phyloP scores from a whole-genome alignment of 2,329 filamentous ascomycete genomes.

The Lomentospora prolificans region DNA sequence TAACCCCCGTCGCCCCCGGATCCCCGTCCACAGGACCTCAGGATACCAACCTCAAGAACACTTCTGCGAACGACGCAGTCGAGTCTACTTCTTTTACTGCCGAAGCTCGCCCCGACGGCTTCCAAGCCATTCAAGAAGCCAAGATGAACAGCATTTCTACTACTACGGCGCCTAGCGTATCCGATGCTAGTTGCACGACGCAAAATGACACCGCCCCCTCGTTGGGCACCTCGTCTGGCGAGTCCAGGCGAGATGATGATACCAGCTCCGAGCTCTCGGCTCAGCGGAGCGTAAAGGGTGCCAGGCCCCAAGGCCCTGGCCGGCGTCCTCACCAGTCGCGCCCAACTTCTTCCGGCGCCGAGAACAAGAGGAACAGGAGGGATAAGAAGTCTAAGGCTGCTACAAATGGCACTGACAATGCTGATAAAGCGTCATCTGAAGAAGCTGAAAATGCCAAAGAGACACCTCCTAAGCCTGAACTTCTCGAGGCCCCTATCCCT shows the following conservation, averaged over 20 bases:
- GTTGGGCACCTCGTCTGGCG: constrained; percentile 3
- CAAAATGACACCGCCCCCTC: constrained; percentile 7
- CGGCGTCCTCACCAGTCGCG: constrained; percentile 7
- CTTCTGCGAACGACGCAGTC: not conserved
- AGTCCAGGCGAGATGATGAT: constrained; percentile 7
- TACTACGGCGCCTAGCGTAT: constrained; percentile 5
- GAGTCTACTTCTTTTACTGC: not conserved
- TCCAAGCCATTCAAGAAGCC: not conserved
- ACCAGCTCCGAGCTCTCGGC: constrained; percentile 2
- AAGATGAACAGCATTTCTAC: not conserved
- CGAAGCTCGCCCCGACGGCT: not conserved
- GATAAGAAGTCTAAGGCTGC: constrained; percentile 49
- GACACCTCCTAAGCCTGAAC: constrained; percentile 45
- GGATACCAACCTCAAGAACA: not conserved
- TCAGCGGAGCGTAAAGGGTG: constrained; percentile 7
- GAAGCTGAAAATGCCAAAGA: constrained; percentile 51
- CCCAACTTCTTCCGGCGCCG: constrained; percentile 13
- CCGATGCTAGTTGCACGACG: constrained; percentile 8
- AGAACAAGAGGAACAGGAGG: constrained; percentile 37
- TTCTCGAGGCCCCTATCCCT: constrained; percentile 75
- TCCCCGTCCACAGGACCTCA: not conserved
- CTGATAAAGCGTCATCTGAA: constrained; percentile 39
- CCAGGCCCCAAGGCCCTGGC: not conserved
- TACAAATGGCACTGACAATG: constrained; percentile 19
- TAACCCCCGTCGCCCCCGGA: not conserved